Evolutionary conservation across 2,329 filamentous ascomycete genomes (phyloP), one percentile per base, ranked within the genome.

Genomic region (Aspergillus neotritici): DNA sequence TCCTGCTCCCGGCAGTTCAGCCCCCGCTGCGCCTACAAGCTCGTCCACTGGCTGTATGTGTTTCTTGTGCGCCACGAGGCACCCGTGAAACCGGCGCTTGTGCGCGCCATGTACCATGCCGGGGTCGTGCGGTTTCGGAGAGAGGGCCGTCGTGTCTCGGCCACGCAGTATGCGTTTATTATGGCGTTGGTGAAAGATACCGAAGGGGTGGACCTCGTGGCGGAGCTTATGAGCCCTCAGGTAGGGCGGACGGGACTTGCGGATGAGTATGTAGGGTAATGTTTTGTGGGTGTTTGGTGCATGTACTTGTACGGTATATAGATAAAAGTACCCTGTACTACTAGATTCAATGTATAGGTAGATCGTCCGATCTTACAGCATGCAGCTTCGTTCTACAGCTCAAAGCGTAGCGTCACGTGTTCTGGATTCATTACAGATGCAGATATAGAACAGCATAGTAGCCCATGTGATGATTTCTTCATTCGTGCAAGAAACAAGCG

Each of bases 101-200:
- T 66, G 5, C 67, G 71, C 28, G 73, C 76, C 1, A 51, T 79
- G 53, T 74, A 76, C 44, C 65, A 71, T 50, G 70, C 72, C 15
- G 75, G 72, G 12, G 61, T 78, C 16, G 60, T 69, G 16, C 62
- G 73, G 12, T 68, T 64, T 31, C 62, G 72, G 12, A 57, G 65
- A 14, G 61, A 63, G 28, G 64, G 65, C 2, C 46, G 53, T 2
- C 53, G 53, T 16, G 57, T 75, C 1, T 52, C 64, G 10, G 53
- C 51, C 1, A 49, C 49, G 21, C 62, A 64, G 44, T 62, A 74
- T 41, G 51, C 57, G 28, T 77, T 68, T 54, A 67, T 78, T 5
- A 50, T 75, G 33, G 47, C 54, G n/a, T 47, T 69, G n/a, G 66
- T 77, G 14, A 49, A 53, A 29, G 48, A 61, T 17, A 54, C 70